A percentile compares a stretch with the other conserved stretches of the same genome.
Conservation (phyloP, 2,329 filamentous ascomycete species). For the Trichoderma atrobrunneum region DNA sequence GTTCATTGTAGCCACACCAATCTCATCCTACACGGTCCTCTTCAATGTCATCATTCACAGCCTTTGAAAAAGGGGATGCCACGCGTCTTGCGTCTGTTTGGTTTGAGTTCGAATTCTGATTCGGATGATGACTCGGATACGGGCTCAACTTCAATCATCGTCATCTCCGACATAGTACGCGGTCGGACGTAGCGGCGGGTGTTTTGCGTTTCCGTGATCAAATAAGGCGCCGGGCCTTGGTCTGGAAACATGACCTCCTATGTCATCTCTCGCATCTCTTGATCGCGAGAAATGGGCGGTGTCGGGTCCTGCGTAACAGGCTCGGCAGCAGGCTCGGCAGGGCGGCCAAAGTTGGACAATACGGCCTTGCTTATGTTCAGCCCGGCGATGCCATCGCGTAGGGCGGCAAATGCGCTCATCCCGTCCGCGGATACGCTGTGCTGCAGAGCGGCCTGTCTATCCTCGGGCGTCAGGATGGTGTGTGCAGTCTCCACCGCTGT, state of each 20-base stretch:
- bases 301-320: slow-evolving; percentile 19
- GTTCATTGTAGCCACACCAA: neutral
- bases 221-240: slow-evolving; percentile 33
- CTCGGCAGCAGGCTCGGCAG: slow-evolving; percentile 29
- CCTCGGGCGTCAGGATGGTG: slow-evolving; percentile 45
- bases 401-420: slow-evolving; percentile 42
- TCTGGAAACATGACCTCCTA: slow-evolving; percentile 42
- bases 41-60: neutral
- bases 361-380: slow-evolving; percentile 49
- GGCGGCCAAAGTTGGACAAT: slow-evolving; percentile 35
- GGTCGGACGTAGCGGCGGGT: slow-evolving; percentile 23
- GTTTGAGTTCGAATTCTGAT: neutral
- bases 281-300: slow-evolving; percentile 33
- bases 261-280: slow-evolving; percentile 47
- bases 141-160: neutral
- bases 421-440: slow-evolving; percentile 47
- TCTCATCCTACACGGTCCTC: neutral
- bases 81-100: neutral
- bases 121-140: neutral
- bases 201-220: slow-evolving; percentile 31
- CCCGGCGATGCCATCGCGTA: slow-evolving; percentile 48
- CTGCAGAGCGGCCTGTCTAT: slow-evolving; percentile 37
- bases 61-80: neutral
- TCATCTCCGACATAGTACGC: slow-evolving; percentile 17
- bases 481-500: slow-evolving; percentile 58